Percentiles rank a stretch among this genome's conserved stretches.
These are phyloP conservation scores for Lentinula sp. DNA, from an alignment of 768 basidiomycete species.

Conservation along the genomic window DNA sequence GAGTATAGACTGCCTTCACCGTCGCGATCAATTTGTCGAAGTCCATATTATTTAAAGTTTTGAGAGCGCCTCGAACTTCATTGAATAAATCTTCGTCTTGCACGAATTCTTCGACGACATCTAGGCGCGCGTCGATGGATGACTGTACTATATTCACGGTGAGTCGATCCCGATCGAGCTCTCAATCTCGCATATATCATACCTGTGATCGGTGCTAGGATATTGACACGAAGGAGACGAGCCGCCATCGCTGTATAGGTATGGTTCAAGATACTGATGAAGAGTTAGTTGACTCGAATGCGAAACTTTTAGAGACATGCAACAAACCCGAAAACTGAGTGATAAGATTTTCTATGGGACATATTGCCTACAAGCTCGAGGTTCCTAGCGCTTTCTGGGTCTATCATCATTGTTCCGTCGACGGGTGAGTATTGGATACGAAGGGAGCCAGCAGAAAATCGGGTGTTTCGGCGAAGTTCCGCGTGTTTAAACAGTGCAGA, in stretches of 20 bases:
- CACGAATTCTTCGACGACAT: constrained; percentile 83
- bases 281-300: background rate
- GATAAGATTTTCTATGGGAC: constrained; percentile 53
- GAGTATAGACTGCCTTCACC: constrained; percentile 26
- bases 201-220: constrained; percentile 81
- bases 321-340: constrained; percentile 76
- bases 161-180: background rate
- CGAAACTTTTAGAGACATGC: background rate
- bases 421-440: constrained; percentile 72
- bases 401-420: constrained; percentile 94
- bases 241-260: constrained; percentile 90
- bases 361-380: constrained; percentile 85
- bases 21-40: constrained; percentile 81
- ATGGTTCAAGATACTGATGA: constrained; percentile 61
- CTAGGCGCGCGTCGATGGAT: constrained; percentile 75
- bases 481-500: constrained; percentile 86
- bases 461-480: constrained; percentile 61
- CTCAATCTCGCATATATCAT: background rate
- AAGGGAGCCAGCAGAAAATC: constrained; percentile 65
- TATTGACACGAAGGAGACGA: constrained; percentile 70
- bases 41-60: constrained; percentile 72
- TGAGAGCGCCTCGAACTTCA: constrained; percentile 62
- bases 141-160: constrained; percentile 33
- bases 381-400: constrained; percentile 81
- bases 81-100: constrained; percentile 70